Evolutionary conservation across 345 rosid genomes (phyloP).

Genomic region (Euphorbia peplus): DNA sequence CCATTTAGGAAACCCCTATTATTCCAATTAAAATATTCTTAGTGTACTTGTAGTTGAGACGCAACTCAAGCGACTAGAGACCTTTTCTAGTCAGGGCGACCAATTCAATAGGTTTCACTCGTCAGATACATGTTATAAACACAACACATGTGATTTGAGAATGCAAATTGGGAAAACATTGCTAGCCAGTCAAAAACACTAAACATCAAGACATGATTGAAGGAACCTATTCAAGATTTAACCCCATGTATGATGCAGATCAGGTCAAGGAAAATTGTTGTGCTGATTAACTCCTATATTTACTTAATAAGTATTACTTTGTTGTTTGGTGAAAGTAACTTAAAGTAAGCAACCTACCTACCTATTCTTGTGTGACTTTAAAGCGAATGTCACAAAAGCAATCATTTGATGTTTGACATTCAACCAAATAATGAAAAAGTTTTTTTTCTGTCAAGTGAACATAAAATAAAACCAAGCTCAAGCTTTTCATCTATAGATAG

Average conservation of each 20-base stretch:
- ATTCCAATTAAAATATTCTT: neutral
- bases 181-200: neutral
- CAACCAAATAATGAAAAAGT: constrained; percentile 6
- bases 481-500: neutral
- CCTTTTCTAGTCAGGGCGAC: too few relatives aligned
- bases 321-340: neutral
- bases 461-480: constrained; percentile 2
- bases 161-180: too few relatives aligned
- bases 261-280: too few relatives aligned
- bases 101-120: too few relatives aligned
- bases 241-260: too few relatives aligned
- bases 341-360: neutral
- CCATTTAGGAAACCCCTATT: neutral
- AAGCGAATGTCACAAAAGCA: constrained; percentile 1
- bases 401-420: neutral
- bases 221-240: too few relatives aligned
- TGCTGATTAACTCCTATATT: too few relatives aligned
- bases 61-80: too few relatives aligned
- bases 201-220: too few relatives aligned
- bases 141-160: too few relatives aligned
- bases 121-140: too few relatives aligned
- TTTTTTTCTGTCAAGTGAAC: neutral
- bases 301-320: too few relatives aligned
- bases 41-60: neutral
- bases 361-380: constrained; percentile 10